phyloP scores from a whole-genome alignment of 2,329 filamentous ascomycete genomes.

The Neopestalotiopsis sp. region DNA sequence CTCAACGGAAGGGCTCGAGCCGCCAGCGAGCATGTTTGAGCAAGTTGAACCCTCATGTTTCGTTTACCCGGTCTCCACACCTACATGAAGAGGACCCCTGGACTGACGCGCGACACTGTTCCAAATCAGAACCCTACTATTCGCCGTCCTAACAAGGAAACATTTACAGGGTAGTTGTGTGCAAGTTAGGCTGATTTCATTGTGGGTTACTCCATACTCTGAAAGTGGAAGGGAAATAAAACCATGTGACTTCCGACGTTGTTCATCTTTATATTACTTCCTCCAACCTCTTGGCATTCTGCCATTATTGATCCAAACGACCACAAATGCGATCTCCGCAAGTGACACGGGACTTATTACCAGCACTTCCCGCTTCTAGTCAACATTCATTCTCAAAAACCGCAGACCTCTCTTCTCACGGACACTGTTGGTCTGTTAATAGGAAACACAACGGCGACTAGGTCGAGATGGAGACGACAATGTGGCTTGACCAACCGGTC shows the following conservation, averaged over 20 bases:
- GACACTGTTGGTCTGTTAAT: not conserved
- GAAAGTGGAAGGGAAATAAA: not conserved
- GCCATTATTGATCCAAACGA: too few species aligned
- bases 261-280: not conserved
- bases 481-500: constrained; percentile 47
- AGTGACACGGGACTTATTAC: too few species aligned
- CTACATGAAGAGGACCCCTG: not conserved
- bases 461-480: not conserved
- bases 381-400: not conserved
- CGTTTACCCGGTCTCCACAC: constrained; percentile 1
- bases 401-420: not conserved
- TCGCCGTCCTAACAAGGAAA: not conserved
- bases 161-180: not conserved
- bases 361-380: too few species aligned
- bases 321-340: too few species aligned
- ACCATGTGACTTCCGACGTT: not conserved
- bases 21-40: not conserved
- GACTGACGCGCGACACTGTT: not conserved
- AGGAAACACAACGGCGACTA: not conserved
- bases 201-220: not conserved
- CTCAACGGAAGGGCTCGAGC: not conserved
- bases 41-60: not conserved
- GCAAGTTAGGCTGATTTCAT: not conserved
- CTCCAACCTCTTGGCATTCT: too few species aligned
- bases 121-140: not conserved